Conservation (phyloP, 345 rosid genomes). For the Lumnitzera littorea region DNA sequence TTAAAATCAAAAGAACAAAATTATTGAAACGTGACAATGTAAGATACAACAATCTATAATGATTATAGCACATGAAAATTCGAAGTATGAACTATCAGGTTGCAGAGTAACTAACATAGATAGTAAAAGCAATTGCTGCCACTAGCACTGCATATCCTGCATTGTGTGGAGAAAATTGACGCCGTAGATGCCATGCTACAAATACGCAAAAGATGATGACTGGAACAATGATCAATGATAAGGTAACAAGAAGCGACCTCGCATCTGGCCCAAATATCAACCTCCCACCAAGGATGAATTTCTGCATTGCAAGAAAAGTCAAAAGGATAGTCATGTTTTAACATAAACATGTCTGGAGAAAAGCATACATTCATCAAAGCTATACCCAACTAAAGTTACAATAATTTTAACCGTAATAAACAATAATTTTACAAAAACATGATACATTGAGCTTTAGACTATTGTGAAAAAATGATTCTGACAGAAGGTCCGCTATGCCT, state of each 20-base stretch:
- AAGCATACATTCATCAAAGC: neutral
- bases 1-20: too few relatives aligned
- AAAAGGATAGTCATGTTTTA: neutral
- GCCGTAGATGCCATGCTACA: conserved; percentile 90
- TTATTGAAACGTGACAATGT: too few relatives aligned
- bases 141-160: conserved; percentile 75
- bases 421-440: neutral
- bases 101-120: conserved; percentile 49
- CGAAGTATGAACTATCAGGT: neutral
- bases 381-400: too few relatives aligned
- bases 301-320: conserved; percentile 38
- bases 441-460: neutral
- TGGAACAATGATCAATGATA: conserved; percentile 67
- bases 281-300: conserved; percentile 82
- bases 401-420: too few relatives aligned
- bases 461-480: too few relatives aligned
- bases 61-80: too few relatives aligned
- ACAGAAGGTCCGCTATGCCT: too few relatives aligned
- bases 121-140: conserved; percentile 60
- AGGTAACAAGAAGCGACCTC: conserved; percentile 60
- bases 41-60: too few relatives aligned
- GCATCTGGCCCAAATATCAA: conserved; percentile 98
- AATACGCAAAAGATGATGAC: conserved; percentile 73
- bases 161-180: conserved; percentile 65
- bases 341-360: neutral